Base-by-base conservation (phyloP, 129 eudicot genomes). In the Centella asiatica region DNA sequence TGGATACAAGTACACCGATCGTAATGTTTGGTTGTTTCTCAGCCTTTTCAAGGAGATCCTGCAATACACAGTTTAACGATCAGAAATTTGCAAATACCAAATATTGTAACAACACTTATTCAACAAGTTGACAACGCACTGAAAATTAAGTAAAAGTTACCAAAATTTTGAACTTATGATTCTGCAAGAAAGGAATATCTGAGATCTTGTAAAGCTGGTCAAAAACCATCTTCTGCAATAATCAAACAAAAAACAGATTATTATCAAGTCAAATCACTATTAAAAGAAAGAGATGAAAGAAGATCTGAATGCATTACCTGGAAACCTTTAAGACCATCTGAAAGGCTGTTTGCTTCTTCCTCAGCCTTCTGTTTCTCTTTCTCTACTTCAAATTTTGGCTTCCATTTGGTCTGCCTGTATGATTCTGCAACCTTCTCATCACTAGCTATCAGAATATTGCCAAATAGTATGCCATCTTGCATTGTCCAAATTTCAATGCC, bases 401-500 rank as follows among this genome's bases (percentile, higher is more conserved):
- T 92, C 98, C 98, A 92, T 1, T 78, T 73, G 31, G 80, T 77
- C 53, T 70, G 80, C 60, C 95, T 79, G 51, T 72, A 69, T 4
- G 81, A 54, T 51, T 73, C 95, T 15, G 98, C 98, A 22, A 67
- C 81, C 44, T 78, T 77, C 72, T 87, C 96, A 44, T 80, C 85
- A 40, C 68, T 77, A 8, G 98, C 73, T 60, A 92, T 84, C 82
- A 92, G 67, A 62, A 92, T 75, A 60, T 87, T 92, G 73, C 87
- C 96, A 44, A 87, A 92, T 82, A 92, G 57, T 36, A 92, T 92
- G 11, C 98, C 96, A 76, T 87, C 95, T 82, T 92, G 96, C 98
- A 92, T 87, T 56, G 98, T 92, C 98, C 98, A 92, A 54, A 92
- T 92, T 78, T 92, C 98, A 68, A 92, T 92, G 34, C 98, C 98